These are phyloP conservation scores for Neonectria neomacrospora DNA, from an alignment of 2,329 filamentous ascomycete genomes.

Conservation along the genomic window DNA sequence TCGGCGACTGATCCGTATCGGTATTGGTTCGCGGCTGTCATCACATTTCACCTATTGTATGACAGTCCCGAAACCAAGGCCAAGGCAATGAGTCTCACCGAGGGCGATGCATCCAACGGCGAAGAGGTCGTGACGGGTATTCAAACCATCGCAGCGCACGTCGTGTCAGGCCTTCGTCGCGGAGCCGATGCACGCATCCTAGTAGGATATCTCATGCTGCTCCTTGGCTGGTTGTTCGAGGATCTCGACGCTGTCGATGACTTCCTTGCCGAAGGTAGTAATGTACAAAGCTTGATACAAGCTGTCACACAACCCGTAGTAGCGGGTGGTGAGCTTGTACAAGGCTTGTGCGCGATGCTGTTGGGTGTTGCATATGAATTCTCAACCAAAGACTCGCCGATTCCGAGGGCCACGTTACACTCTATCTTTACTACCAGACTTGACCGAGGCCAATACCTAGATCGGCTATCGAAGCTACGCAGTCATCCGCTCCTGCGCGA, in stretches of 20 bases:
- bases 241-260: slow-evolving; percentile 92
- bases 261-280: slow-evolving; percentile 90
- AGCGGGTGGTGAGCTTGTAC: slow-evolving; percentile 73
- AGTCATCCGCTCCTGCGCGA: slow-evolving; percentile 84
- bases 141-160: slow-evolving; percentile 85
- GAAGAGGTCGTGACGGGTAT: slow-evolving; percentile 97
- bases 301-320: slow-evolving; percentile 70
- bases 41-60: slow-evolving; percentile 86
- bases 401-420: slow-evolving; percentile 83
- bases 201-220: slow-evolving; percentile 88
- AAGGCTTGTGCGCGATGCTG: slow-evolving; percentile 85
- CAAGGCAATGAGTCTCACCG: slow-evolving; percentile 82
- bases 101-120: slow-evolving; percentile 87
- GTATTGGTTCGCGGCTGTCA: slow-evolving; percentile 87
- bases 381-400: slow-evolving; percentile 94
- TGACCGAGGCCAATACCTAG: slow-evolving; percentile 87
- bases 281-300: slow-evolving; percentile 86
- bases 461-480: slow-evolving; percentile 81
- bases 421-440: slow-evolving; percentile 80
- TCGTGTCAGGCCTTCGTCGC: slow-evolving; percentile 82
- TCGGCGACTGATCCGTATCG: slow-evolving; percentile 83
- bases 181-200: slow-evolving; percentile 82
- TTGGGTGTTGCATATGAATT: slow-evolving; percentile 95
- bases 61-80: slow-evolving; percentile 84
- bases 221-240: slow-evolving; percentile 92